Evolutionary conservation across 2,329 filamentous ascomycete genomes (phyloP), one percentile per base, ranked within the genome.

Genomic region (Sporothrix pseudoabietina): DNA sequence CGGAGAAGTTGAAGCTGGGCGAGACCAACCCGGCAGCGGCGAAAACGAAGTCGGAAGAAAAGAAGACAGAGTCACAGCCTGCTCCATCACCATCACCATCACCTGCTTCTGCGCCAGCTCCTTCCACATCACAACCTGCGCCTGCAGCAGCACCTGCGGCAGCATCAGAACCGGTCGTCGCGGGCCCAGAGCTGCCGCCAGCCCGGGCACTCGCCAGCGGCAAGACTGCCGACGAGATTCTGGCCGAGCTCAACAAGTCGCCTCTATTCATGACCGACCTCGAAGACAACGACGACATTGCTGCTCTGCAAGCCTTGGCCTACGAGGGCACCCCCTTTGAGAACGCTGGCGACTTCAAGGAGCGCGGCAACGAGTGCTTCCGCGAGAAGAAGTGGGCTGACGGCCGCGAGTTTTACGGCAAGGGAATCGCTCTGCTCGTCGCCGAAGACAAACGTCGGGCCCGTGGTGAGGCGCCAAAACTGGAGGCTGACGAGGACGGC

Each of bases 231-330:
- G 87, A 88, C 52, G 87, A 89, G 77, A 84, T 89, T 47, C 80
- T 86, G 73, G 85, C 85, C 10, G 87, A 89, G 68, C 82, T 90
- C 57, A 88, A 88, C 80, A 85, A 85, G 79, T 87, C 85, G 44
- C 96, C 96, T 7, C 87, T 99, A 52, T 99, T 99, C 86, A 99
- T 99, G 96, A 98, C 94, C 41, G 91, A 93, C 77, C 86, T 98
- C 47, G 93, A 93, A 78, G 92, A 97, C 76, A 97, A 97, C 79
- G 86, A 91, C 75, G 90, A 92, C 77, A 85, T 97, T 0, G 94
- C 97, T 78, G 97, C 96, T 0, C 86, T 99, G 74, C 92, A 93
- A 80, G 95, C 96, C 0, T 85, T 99, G 54, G 93, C 94, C 41
- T 97, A 98, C 80, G 96, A 99, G 83, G 97, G 96, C 26, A 94